A percentile compares a stretch with the other conserved stretches of the same genome.
These are phyloP conservation scores for Scedosporium minutisporum DNA, from an alignment of 2,329 filamentous ascomycete species.

Conservation along the genomic window DNA sequence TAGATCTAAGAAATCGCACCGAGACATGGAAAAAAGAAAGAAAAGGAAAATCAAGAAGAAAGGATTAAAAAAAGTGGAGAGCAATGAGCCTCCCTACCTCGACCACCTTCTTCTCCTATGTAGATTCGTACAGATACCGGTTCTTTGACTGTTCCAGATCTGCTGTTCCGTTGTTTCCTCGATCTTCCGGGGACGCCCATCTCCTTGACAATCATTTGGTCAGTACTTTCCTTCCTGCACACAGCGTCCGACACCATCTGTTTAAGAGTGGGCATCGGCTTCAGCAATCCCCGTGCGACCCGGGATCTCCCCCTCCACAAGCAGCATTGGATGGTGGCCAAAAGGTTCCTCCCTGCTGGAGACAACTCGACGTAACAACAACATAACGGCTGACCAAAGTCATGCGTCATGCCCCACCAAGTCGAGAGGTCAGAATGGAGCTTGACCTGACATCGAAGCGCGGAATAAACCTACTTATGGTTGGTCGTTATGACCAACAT, in stretches of 20 bases:
- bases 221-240: not conserved
- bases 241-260: not conserved
- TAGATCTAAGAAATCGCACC: not conserved
- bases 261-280: not conserved
- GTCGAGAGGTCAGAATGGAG: not conserved
- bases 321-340: not conserved
- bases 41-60: not conserved
- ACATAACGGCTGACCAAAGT: not conserved
- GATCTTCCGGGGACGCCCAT: not conserved
- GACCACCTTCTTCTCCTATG: not conserved
- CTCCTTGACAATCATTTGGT: not conserved
- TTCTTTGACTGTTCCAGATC: not conserved
- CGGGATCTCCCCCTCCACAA: too few relatives aligned
- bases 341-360: not conserved
- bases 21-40: not conserved
- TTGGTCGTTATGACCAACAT: too few relatives aligned
- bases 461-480: too few relatives aligned
- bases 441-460: too few relatives aligned
- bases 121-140: not conserved
- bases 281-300: not conserved
- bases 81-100: too few relatives aligned
- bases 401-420: not conserved
- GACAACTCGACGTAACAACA: not conserved
- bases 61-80: not conserved
- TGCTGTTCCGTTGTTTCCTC: not conserved